Evolutionary conservation across 106 monocot species (phyloP).

Genomic region (Dioscorea dumetorum): DNA sequence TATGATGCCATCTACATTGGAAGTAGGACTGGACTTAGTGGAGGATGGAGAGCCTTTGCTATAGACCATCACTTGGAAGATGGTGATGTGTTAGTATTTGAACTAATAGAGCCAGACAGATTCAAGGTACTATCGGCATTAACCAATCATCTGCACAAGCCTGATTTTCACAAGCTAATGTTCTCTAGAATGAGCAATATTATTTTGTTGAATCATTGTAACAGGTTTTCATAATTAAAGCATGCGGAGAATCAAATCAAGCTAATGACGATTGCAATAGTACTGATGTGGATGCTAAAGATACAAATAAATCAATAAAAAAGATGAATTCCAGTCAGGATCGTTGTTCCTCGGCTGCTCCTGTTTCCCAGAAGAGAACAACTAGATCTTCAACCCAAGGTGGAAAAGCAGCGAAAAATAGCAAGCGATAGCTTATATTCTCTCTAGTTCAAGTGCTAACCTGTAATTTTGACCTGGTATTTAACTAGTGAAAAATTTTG

Average conservation of each 20-base stretch:
- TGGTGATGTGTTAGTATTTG: conserved; percentile 72
- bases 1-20: conserved; percentile 60
- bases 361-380: too few species aligned
- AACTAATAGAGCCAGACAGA: conserved; percentile 39
- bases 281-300: not conserved
- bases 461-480: too few species aligned
- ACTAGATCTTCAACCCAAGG: too few species aligned
- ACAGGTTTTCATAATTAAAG: conserved; percentile 44
- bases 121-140: conserved; percentile 53
- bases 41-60: conserved; percentile 80
- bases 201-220: not conserved
- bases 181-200: not conserved
- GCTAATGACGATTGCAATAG: not conserved
- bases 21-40: conserved; percentile 62
- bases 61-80: conserved; percentile 64
- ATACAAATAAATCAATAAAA: not conserved
- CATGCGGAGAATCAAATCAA: conserved; percentile 11
- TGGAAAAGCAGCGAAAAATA: too few species aligned
- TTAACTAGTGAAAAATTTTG: too few species aligned
- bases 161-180: too few species aligned
- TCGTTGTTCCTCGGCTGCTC: too few species aligned
- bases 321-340: not conserved
- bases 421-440: too few species aligned
- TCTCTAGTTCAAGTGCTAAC: too few species aligned
- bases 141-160: not conserved